Evolutionary conservation across 108 stramenopile species (phyloP).

Genomic region (Skeletonema grethae): DNA sequence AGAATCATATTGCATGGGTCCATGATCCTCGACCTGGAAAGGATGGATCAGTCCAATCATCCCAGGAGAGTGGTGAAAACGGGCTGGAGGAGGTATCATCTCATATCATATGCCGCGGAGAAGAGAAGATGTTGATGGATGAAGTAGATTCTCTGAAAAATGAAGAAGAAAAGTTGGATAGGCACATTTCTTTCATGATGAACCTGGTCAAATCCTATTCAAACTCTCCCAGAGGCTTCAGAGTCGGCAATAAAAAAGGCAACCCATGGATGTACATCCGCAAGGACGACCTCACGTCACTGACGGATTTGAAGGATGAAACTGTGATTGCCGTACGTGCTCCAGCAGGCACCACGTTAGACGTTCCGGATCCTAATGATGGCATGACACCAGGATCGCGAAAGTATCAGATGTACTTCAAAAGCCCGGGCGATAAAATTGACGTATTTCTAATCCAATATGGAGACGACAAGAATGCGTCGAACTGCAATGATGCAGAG

Average conservation of each 20-base stretch:
- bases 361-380: conserved; percentile 89
- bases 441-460: conserved; percentile 67
- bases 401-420: conserved; percentile 88
- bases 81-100: conserved; percentile 15
- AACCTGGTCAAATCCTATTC: conserved; percentile 34
- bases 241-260: conserved; percentile 2
- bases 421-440: conserved; percentile 59
- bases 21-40: conserved; percentile 12
- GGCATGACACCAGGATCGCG: conserved; percentile 71
- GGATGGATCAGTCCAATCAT: conserved; percentile 6
- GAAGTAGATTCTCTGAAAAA: conserved; percentile 24
- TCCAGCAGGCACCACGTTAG: conserved; percentile 87
- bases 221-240: conserved; percentile 4
- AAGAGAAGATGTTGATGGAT: conserved; percentile 24
- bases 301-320: conserved; percentile 61
- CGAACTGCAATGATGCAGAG: not conserved
- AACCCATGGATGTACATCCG: conserved; percentile 63
- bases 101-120: conserved; percentile 3
- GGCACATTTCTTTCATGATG: conserved; percentile 46
- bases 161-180: conserved; percentile 40
- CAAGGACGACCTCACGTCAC: conserved; percentile 67
- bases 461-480: conserved; percentile 19
- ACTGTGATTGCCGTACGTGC: conserved; percentile 92
- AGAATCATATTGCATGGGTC: conserved; percentile 90
- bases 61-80: conserved; percentile 1